These are phyloP conservation scores for Geranium rotundifolium DNA, from an alignment of 345 rosid species.

Conservation along the genomic window DNA sequence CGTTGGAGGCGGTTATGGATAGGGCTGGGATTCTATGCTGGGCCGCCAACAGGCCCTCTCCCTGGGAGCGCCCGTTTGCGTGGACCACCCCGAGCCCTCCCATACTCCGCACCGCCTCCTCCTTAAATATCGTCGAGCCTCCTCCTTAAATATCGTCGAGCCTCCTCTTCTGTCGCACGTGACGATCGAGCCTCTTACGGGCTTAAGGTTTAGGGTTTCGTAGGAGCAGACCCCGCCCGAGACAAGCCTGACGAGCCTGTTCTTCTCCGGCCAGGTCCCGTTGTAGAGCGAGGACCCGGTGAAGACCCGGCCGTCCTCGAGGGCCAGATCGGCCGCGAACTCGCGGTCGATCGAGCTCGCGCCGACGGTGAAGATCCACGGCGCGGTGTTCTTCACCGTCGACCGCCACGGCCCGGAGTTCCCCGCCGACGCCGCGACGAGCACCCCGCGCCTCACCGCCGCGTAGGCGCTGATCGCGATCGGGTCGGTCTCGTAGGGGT, in stretches of 20 bases:
- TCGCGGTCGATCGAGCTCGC: conserved; percentile 19
- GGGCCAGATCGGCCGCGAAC: conserved; percentile 13
- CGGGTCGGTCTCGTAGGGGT: background rate
- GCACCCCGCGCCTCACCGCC: conserved; percentile 19
- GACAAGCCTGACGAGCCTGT: background rate
- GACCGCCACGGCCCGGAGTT: background rate
- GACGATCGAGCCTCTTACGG: conserved; percentile 15
- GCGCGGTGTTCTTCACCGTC: conserved; percentile 10
- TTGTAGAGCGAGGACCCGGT: conserved; percentile 16
- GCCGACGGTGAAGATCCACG: conserved; percentile 24
- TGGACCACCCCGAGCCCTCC: conserved; percentile 17
- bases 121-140: background rate
- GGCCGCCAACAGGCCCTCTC: conserved; percentile 22
- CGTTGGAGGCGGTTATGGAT: conserved; percentile 14
- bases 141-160: background rate
- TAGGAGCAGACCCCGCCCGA: background rate
- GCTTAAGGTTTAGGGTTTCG: background rate
- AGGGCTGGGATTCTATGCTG: conserved; percentile 20
- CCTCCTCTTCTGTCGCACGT: conserved; percentile 4
- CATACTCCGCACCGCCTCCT: background rate
- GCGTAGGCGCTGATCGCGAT: conserved; percentile 17
- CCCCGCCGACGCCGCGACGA: conserved; percentile 13
- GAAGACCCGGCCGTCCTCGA: conserved; percentile 5
- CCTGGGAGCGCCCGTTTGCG: conserved; percentile 4
- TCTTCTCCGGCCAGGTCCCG: conserved; percentile 3